Evolutionary conservation across 805 yeast genomes (phyloP), one percentile per base, ranked within the genome.

Genomic region (Komagataella kurtzmanii): DNA sequence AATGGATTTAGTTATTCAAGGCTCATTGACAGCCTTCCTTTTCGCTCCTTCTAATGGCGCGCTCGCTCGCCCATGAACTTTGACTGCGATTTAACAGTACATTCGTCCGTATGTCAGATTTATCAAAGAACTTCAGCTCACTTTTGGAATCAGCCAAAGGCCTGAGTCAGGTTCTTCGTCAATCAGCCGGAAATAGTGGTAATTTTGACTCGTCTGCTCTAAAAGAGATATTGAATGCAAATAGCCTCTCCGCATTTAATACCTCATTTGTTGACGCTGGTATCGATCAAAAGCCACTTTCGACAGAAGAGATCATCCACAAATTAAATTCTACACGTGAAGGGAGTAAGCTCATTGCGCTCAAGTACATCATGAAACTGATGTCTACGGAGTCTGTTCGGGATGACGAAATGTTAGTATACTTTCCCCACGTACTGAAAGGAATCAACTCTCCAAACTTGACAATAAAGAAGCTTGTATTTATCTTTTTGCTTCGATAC

Each of bases 401-500:
- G 1, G 72, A 71, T 12, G 60, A 71, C 51, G 75, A 76, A 24
- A 69, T 75, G 7, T 57, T 70, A 3, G 70, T 66, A 53, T 76
- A 68, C 60, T 91, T 88, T 71, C 88, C 97, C 0, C 90, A 86
- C 59, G 93, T 93, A 4, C 84, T 93, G 52, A 91, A 90, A 65
- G 89, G 89, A 64, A 81, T 90, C 43, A 85, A 88, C 6, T 81
- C 91, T 17, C 58, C 73, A 4, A 78, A 80, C 52, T 61, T 78
- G 44, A 83, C 81, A 55, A 77, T 88, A 24, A 79, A 87, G 54
- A 80, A 83, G 57, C 72, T 91, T 62, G 96, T 89, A 1, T 80
- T 87, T 65, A 72, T 84, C 1, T 88, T 87, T 58, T 67, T 93
- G 49, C 69, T 82, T 46, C 74, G 85, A 52, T 88, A 80, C 63